Conservation (phyloP, 2,329 filamentous ascomycete species). For the Calonectria ilicicola region DNA sequence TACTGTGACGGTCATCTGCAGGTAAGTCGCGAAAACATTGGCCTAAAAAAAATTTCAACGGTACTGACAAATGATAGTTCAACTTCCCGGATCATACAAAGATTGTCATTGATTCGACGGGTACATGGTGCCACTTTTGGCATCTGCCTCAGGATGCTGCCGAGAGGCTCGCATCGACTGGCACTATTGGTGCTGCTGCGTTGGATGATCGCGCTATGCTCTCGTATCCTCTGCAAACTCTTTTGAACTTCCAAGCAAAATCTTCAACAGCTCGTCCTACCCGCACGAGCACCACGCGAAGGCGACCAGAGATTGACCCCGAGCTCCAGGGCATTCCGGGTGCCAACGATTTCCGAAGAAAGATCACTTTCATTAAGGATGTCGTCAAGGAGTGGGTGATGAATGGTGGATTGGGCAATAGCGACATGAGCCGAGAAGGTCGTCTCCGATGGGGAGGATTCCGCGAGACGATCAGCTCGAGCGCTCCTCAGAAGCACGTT, state of each 20-base stretch:
- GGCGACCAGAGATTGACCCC: conserved; percentile 70
- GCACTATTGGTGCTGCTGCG: conserved; percentile 77
- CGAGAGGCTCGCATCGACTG: conserved; percentile 71
- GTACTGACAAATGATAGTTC: conserved; percentile 65
- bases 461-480: conserved; percentile 65
- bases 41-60: not conserved
- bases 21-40: conserved; percentile 53
- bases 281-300: conserved; percentile 61
- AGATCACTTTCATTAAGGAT: conserved; percentile 78
- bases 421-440: conserved; percentile 65
- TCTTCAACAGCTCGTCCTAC: conserved; percentile 54
- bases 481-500: conserved; percentile 70
- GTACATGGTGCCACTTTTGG: conserved; percentile 83
- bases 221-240: conserved; percentile 77
- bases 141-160: conserved; percentile 80
- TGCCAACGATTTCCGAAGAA: conserved; percentile 79
- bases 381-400: conserved; percentile 78
- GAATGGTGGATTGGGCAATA: conserved; percentile 78
- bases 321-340: conserved; percentile 74
- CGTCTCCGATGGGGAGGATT: conserved; percentile 70
- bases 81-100: conserved; percentile 93
- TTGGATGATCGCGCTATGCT: conserved; percentile 78
- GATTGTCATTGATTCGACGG: conserved; percentile 80
- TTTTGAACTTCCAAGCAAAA: conserved; percentile 75
- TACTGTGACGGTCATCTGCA: conserved; percentile 85